Conservation (phyloP, 805 yeast species). For the Yamadazyma ubonensis region DNA sequence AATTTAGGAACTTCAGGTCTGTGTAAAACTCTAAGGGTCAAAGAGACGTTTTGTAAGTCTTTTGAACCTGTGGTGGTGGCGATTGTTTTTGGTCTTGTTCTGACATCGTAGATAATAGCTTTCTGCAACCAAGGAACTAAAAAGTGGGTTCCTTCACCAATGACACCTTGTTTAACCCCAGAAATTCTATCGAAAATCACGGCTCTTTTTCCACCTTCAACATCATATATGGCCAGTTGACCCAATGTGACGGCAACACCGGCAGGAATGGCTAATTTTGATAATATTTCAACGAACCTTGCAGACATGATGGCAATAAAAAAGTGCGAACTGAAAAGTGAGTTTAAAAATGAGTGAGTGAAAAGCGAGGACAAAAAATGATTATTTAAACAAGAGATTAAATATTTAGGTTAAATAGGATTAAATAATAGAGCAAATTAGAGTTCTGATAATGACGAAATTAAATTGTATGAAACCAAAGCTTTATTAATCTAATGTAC, state of each 20-base stretch:
- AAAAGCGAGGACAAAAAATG: no score
- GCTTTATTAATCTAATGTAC: constrained; percentile 6
- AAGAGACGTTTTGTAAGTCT: constrained; percentile 92
- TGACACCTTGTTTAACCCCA: constrained; percentile 85
- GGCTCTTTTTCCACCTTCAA: constrained; percentile 93
- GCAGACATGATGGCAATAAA: constrained; percentile 27
- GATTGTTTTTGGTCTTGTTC: constrained; percentile 93
- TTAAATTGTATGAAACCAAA: no score
- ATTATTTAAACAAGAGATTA: no score
- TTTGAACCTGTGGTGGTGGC: constrained; percentile 95
- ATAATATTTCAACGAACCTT: constrained; percentile 36
- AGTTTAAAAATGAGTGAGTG: no score
- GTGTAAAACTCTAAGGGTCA: constrained; percentile 89
- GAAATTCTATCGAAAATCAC: constrained; percentile 88
- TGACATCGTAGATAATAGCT: constrained; percentile 86
- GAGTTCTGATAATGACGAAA: no score
- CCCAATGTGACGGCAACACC: constrained; percentile 70
- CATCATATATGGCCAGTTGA: constrained; percentile 88
- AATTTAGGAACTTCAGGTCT: constrained; percentile 84
- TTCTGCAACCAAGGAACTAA: constrained; percentile 93
- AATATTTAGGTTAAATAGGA: no score
- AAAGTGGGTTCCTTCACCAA: constrained; percentile 97
- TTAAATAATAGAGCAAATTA: no score
- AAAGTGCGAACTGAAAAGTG: no score
- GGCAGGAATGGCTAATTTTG: constrained; percentile 63